Conservation (phyloP, 1,284 basidiomycete species). For the Peniophora sp. region DNA sequence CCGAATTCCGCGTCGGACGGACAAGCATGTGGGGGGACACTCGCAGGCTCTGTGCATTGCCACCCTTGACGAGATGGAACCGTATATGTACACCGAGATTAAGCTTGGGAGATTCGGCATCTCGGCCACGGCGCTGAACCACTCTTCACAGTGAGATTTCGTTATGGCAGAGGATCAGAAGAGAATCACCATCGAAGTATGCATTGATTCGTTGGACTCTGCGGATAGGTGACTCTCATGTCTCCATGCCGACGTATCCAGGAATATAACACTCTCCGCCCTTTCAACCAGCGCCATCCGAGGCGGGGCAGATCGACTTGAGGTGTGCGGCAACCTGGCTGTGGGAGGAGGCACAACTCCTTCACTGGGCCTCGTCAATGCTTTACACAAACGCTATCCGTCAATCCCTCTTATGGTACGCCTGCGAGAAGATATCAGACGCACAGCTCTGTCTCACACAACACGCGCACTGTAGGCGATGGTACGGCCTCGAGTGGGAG, state of each 20-base stretch:
- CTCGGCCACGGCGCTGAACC: too few relatives aligned
- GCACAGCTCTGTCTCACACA: not conserved
- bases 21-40: too few relatives aligned
- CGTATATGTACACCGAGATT: too few relatives aligned
- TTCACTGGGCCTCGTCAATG: constrained; percentile 57
- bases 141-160: too few relatives aligned
- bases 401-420: constrained; percentile 61
- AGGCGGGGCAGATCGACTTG: constrained; percentile 68
- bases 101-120: too few relatives aligned
- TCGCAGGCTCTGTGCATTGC: too few relatives aligned
- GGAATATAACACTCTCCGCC: not conserved
- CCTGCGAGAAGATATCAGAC: not conserved
- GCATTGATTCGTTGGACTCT: not conserved
- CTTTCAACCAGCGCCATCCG: constrained; percentile 42
- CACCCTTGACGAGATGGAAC: too few relatives aligned
- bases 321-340: constrained; percentile 68
- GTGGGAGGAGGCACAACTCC: constrained; percentile 76
- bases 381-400: constrained; percentile 39
- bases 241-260: not conserved
- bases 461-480: constrained; percentile 42
- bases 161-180: too few relatives aligned
- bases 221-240: not conserved
- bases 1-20: too few relatives aligned
- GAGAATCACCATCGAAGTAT: not conserved
- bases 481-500: constrained; percentile 71